Conservation (phyloP, 1,139 yeast genomes). For the Pichia sp. region DNA sequence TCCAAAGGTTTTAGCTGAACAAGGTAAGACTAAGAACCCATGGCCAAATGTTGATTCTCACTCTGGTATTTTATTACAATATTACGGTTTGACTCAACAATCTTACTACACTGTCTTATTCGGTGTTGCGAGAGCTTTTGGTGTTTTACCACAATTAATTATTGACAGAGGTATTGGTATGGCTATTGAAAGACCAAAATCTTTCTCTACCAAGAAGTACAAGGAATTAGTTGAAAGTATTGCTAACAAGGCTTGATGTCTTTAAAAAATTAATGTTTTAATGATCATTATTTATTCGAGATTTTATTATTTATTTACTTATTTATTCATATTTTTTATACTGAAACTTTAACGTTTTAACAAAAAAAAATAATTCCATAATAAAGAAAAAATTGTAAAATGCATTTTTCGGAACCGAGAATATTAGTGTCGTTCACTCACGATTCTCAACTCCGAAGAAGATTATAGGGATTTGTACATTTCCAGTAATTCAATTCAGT, state of each 20-base stretch:
- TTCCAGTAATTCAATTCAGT: background rate
- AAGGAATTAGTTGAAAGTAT: slow-evolving; percentile 49
- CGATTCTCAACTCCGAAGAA: background rate
- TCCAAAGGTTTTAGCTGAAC: slow-evolving; percentile 89
- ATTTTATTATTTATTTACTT: background rate
- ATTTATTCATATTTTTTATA: slow-evolving; percentile 4
- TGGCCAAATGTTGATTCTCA: slow-evolving; percentile 99
- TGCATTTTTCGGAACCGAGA: background rate
- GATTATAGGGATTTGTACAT: background rate
- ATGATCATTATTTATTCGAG: background rate
- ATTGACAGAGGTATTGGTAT: slow-evolving; percentile 93
- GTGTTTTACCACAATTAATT: slow-evolving; percentile 94
- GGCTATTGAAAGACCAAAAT: slow-evolving; percentile 97
- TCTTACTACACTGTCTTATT: slow-evolving; percentile 96
- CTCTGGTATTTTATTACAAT: slow-evolving; percentile 94
- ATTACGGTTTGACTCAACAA: slow-evolving; percentile 93
- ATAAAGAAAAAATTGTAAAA: background rate
- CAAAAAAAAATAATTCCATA: background rate
- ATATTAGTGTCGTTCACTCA: no score
- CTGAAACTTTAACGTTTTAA: background rate
- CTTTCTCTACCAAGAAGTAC: slow-evolving; percentile 74
- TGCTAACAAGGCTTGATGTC: slow-evolving; percentile 13
- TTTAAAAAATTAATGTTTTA: slow-evolving; percentile 1
- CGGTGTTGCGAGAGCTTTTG: slow-evolving; percentile 97
- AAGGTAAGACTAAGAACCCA: slow-evolving; percentile 98